Evolutionary conservation across 768 basidiomycete genomes (phyloP).

Genomic region (Tulasnella calospora): DNA sequence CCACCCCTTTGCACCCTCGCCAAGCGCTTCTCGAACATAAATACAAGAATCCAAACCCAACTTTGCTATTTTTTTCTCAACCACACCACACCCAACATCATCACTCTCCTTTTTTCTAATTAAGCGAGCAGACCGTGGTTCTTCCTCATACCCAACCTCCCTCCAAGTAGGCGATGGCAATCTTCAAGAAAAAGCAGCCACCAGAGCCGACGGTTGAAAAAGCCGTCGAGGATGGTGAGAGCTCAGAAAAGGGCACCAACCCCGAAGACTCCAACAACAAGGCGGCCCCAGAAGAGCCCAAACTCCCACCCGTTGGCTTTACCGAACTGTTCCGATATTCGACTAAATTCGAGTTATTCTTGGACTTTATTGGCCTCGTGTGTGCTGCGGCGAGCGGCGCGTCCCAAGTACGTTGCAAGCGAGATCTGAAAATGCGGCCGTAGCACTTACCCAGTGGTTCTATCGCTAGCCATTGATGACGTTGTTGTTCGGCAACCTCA

Average conservation of each 20-base stretch:
- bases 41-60: neutral
- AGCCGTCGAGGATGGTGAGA: neutral
- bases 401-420: conserved; percentile 30
- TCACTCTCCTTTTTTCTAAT: neutral
- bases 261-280: neutral
- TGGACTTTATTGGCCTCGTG: conserved; percentile 40
- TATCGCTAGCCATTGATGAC: conserved; percentile 29
- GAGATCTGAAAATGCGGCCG: no score
- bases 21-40: neutral
- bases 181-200: conserved; percentile 1
- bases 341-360: conserved; percentile 35
- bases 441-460: no score
- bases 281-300: neutral
- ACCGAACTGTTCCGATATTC: conserved; percentile 39
- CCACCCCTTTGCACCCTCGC: neutral
- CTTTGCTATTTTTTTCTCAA: neutral
- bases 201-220: neutral
- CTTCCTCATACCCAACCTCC: neutral
- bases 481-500: conserved; percentile 40
- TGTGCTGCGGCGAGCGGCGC: conserved; percentile 35
- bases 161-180: neutral
- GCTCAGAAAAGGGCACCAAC: neutral
- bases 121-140: no score
- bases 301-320: conserved; percentile 32
- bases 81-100: neutral